Evolutionary conservation across 176 grass and related monocot genomes (phyloP), one percentile per base, ranked within the genome.

Genomic region (Oryza australiensis): DNA sequence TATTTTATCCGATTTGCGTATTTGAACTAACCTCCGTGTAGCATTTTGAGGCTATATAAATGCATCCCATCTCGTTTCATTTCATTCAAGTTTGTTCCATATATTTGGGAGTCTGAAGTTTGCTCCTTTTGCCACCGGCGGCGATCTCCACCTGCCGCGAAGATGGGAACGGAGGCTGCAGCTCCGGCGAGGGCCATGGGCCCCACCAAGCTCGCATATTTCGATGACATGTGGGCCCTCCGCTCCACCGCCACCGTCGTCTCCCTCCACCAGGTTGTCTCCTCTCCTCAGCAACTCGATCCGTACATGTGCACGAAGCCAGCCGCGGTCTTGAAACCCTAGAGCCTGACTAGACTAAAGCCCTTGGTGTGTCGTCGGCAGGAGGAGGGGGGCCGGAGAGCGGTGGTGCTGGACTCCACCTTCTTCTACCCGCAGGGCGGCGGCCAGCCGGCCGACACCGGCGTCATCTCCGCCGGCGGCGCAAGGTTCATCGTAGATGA

Each of bases 351-450:
- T 64, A 2, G 34, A 40, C 80, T 64, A 2, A 2, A 82, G 41
- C 29, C 74, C 12, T 9, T 11, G 10, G 64, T 30, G 45, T 26
- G 27, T 26, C 9, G 45, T 26, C 9, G 5, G 79, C 59, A 94
- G 95, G 84, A 88, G 70, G 95, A 89, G 5, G 79, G 82, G 45
- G 86, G 75, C 34, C 86, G 95, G 34, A 75, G 26, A 38, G 90
- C 90, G n/a, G 55, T 94, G 86, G 70, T 91, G 41, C 69, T 95
- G 65, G 88, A 98, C 72, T 68, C 92, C 14, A 98, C 92, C 14
- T 63, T 93, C 85, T 95, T 98, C 77, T 79, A 98, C 72, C 95
- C 95, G 64, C 95, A 98, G 75, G 95, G 95, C 22, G 95, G 95
- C 9, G 95, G 95, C 4, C 95, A 98, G 70, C 90, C 92, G 43